phyloP scores from a whole-genome alignment of 106 monocot species.

The Cymbidium sinense region DNA sequence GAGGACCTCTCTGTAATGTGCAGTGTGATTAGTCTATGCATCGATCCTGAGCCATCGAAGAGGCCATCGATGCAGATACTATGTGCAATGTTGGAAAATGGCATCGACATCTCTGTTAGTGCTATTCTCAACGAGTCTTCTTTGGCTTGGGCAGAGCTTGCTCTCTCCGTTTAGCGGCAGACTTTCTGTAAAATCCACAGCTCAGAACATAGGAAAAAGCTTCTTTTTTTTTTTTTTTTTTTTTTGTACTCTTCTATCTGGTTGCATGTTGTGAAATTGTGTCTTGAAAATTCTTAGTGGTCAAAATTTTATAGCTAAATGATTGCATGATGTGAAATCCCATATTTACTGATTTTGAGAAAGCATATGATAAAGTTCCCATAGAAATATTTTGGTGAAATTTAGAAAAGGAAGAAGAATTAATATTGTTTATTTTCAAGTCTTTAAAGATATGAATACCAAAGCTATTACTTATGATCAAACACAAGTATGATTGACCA shows the following conservation, averaged over 20 bases:
- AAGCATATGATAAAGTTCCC: no score
- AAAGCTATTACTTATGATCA: no score
- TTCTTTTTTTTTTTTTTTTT: neutral
- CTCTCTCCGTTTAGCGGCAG: constrained; percentile 14
- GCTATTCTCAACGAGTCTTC: constrained; percentile 57
- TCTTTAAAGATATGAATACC: no score
- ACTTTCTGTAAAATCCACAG: neutral
- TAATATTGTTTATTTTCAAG: no score
- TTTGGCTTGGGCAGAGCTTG: constrained; percentile 77
- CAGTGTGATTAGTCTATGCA: constrained; percentile 56
- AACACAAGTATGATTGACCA: no score
- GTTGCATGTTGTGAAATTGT: neutral
- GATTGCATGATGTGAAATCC: neutral
- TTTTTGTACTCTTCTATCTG: neutral
- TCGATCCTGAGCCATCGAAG: constrained; percentile 62
- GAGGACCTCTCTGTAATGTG: constrained; percentile 57
- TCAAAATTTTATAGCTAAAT: neutral
- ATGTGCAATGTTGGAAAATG: constrained; percentile 67
- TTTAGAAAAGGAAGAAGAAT: no score
- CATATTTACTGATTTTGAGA: neutral
- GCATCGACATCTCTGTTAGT: constrained; percentile 60
- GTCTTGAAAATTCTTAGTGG: neutral
- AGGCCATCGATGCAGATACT: constrained; percentile 83
- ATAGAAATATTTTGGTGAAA: no score
- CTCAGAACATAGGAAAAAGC: neutral